phyloP scores from a whole-genome alignment of 2,329 filamentous ascomycete genomes.

The Microsporum canis region DNA sequence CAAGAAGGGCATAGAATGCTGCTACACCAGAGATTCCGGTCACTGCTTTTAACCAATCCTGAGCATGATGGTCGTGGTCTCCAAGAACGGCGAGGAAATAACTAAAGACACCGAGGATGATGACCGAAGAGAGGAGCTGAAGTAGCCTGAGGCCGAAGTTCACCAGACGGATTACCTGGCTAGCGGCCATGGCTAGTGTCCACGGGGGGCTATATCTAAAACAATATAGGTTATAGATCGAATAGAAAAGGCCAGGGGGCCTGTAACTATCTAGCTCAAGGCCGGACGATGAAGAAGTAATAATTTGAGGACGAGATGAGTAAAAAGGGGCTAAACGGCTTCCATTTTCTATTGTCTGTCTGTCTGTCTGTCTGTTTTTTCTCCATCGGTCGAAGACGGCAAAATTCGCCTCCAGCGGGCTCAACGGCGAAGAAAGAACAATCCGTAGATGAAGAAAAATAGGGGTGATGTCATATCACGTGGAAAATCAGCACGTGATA shows the following conservation, averaged over 20 bases:
- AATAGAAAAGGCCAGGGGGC: neutral
- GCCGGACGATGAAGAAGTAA: neutral
- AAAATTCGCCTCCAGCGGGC: neutral
- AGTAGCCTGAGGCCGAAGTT: conserved; percentile 64
- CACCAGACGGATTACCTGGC: conserved; percentile 54
- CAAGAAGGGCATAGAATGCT: conserved; percentile 61
- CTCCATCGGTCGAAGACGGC: neutral
- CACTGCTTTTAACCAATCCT: conserved; percentile 58
- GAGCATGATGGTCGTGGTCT: conserved; percentile 53
- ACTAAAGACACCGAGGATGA: conserved; percentile 68
- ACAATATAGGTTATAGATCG: conserved; percentile 18
- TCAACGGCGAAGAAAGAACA: neutral
- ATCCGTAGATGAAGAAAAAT: neutral
- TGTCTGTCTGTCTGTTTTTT: neutral
- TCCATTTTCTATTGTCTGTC: neutral
- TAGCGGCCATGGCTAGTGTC: conserved; percentile 22
- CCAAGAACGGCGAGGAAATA: conserved; percentile 71
- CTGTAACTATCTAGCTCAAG: neutral
- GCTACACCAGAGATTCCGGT: conserved; percentile 66
- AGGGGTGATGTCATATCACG: neutral
- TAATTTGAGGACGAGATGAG: neutral
- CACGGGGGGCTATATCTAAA: neutral
- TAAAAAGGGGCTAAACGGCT: neutral
- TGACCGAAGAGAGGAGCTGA: conserved; percentile 58
- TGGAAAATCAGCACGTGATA: neutral